Percentiles rank a stretch among this genome's conserved stretches.
phyloP scores from a whole-genome alignment of 345 rosid genomes.

The Hirschfeldia incana region DNA sequence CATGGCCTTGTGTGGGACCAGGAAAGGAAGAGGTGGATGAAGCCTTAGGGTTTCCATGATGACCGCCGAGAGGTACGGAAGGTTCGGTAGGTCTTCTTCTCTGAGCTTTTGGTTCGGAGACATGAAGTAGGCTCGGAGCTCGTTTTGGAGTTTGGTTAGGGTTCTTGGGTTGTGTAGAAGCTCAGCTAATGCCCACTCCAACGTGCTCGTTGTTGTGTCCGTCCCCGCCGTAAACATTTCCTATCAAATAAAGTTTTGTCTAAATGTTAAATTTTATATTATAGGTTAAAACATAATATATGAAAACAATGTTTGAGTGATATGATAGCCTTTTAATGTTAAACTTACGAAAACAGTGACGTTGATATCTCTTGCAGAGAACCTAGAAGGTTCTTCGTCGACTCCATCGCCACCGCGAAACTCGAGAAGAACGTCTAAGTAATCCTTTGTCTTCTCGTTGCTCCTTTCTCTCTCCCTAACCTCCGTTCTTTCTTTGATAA shows the following conservation, averaged over 20 bases:
- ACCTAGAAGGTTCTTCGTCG: constrained; percentile 49
- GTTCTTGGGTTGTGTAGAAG: constrained; percentile 56
- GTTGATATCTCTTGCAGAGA: constrained; percentile 62
- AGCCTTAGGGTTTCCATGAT: constrained; percentile 75
- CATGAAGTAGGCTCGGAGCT: constrained; percentile 45
- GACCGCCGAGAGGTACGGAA: constrained; percentile 67
- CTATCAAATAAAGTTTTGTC: constrained; percentile 22
- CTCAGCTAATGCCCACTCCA: constrained; percentile 92
- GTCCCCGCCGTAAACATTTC: constrained; percentile 89
- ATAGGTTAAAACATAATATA: constrained; percentile 19
- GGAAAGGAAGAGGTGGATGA: constrained; percentile 78
- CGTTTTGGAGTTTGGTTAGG: constrained; percentile 53
- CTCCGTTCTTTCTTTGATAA: constrained; percentile 60
- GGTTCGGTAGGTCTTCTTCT: constrained; percentile 58
- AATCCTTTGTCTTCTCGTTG: constrained; percentile 55
- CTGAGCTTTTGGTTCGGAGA: constrained; percentile 43
- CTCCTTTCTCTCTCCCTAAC: neutral
- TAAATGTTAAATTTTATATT: neutral
- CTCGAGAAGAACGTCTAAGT: constrained; percentile 73
- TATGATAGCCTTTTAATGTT: no score
- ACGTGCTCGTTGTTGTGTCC: constrained; percentile 81
- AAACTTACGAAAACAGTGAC: constrained; percentile 61
- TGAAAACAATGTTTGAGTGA: constrained; percentile 41
- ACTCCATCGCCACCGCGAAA: constrained; percentile 59
- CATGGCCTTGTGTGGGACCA: constrained; percentile 86